Percentiles rank a stretch among this genome's conserved stretches.
Conservation (phyloP, 176 grass and related monocot genomes). For the Calamus simplicifolius region DNA sequence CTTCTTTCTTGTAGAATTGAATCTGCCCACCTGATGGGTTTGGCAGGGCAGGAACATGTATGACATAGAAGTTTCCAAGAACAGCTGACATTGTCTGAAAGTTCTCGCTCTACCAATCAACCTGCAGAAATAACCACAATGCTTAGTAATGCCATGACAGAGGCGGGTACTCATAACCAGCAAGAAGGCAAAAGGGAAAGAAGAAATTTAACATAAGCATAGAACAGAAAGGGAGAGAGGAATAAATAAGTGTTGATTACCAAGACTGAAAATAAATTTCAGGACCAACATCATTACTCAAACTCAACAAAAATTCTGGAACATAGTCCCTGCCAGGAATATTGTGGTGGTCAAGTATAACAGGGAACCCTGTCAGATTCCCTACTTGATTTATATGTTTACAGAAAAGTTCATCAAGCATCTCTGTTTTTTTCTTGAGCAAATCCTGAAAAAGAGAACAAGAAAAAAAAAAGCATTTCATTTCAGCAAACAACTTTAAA, state of each 20-base stretch:
- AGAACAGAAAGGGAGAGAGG: no score
- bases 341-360: slow-evolving; percentile 81
- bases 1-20: slow-evolving; percentile 74
- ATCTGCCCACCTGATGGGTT: slow-evolving; percentile 73
- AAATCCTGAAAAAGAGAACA: slow-evolving; percentile 34
- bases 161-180: no score
- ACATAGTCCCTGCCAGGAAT: slow-evolving; percentile 78
- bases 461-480: not conserved
- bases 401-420: slow-evolving; percentile 92
- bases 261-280: slow-evolving; percentile 6
- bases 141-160: no score
- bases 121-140: slow-evolving; percentile 16
- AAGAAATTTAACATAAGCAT: no score
- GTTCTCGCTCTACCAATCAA: slow-evolving; percentile 76
- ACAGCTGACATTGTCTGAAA: slow-evolving; percentile 69
- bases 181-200: no score
- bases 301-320: slow-evolving; percentile 76
- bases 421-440: slow-evolving; percentile 64
- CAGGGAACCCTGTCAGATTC: slow-evolving; percentile 66
- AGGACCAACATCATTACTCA: slow-evolving; percentile 76
- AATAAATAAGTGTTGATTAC: no score
- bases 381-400: slow-evolving; percentile 62
- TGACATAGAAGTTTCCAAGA: slow-evolving; percentile 80
- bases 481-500: no score
- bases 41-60: slow-evolving; percentile 88